Evolutionary conservation across 1,139 yeast genomes (phyloP).

Genomic region (Pichia terricola): DNA sequence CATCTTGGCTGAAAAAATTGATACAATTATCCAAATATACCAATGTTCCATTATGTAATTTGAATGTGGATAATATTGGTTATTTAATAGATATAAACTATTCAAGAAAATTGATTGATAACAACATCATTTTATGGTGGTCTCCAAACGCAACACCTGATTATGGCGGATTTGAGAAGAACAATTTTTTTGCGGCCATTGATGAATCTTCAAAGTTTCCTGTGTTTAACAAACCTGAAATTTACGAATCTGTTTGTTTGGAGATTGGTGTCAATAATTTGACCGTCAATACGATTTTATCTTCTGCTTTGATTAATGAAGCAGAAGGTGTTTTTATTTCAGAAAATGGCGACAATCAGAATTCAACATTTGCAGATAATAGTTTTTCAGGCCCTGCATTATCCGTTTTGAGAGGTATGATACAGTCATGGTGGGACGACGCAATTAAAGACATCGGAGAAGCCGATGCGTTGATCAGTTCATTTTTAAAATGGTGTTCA

Average conservation of each 20-base stretch:
- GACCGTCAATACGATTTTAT: slow-evolving; percentile 75
- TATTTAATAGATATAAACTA: slow-evolving; percentile 78
- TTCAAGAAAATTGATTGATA: slow-evolving; percentile 62
- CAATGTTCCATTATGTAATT: slow-evolving; percentile 77
- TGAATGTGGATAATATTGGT: slow-evolving; percentile 66
- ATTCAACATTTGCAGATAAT: slow-evolving; percentile 57
- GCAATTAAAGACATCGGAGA: slow-evolving; percentile 59
- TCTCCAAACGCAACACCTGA: slow-evolving; percentile 74
- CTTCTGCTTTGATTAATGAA: slow-evolving; percentile 75
- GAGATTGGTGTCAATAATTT: slow-evolving; percentile 75
- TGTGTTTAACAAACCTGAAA: slow-evolving; percentile 66
- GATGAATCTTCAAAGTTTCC: slow-evolving; percentile 65
- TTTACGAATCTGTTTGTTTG: slow-evolving; percentile 69
- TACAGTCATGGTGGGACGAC: slow-evolving; percentile 91
- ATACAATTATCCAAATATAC: slow-evolving; percentile 61
- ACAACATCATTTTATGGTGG: slow-evolving; percentile 88
- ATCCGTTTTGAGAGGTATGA: slow-evolving; percentile 58
- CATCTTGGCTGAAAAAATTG: slow-evolving; percentile 66
- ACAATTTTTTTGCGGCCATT: slow-evolving; percentile 28
- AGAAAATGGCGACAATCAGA: slow-evolving; percentile 51
- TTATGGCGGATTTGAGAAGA: slow-evolving; percentile 76
- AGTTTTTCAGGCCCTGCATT: slow-evolving; percentile 77
- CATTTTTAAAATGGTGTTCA: slow-evolving; percentile 83
- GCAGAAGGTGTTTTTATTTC: slow-evolving; percentile 63
- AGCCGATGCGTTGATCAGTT: slow-evolving; percentile 81